Percentiles rank a stretch among this genome's conserved stretches.
phyloP scores from a whole-genome alignment of 495 filamentous ascomycete genomes.

The Penicillium salamii region DNA sequence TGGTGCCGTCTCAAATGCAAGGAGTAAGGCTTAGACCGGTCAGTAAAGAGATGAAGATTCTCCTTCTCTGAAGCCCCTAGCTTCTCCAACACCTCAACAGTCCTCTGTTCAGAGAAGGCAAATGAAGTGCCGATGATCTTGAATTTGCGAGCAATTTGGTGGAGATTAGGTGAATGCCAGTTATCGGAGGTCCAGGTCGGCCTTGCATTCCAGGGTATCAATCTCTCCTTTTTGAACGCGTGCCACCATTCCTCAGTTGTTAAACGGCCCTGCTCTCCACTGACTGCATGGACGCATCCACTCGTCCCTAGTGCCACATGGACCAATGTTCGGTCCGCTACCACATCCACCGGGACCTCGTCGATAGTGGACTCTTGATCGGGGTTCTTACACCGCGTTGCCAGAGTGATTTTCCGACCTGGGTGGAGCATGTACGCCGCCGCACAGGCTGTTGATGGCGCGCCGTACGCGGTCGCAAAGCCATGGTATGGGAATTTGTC shows the following conservation, averaged over 20 bases:
- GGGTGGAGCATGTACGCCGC: constrained; percentile 25
- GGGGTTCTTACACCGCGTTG: constrained; percentile 18
- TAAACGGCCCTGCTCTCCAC: constrained; percentile 19
- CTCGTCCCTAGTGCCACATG: constrained; percentile 22
- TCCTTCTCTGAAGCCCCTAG: constrained; percentile 3
- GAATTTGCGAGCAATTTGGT: constrained; percentile 23
- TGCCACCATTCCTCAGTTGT: constrained; percentile 22
- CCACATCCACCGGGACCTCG: constrained; percentile 35
- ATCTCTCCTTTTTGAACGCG: constrained; percentile 23
- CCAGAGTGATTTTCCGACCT: constrained; percentile 16
- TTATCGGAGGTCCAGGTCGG: constrained; percentile 20
- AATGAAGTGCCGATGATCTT: constrained; percentile 30
- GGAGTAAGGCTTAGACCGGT: constrained; percentile 24
- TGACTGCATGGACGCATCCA: constrained; percentile 30
- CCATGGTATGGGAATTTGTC: constrained; percentile 22
- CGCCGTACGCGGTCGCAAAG: constrained; percentile 16
- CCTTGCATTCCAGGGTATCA: constrained; percentile 22
- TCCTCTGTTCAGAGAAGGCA: constrained; percentile 25
- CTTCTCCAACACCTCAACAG: constrained; percentile 8
- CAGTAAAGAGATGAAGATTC: constrained; percentile 21
- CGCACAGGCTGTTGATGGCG: constrained; percentile 20
- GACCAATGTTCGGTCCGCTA: constrained; percentile 24
- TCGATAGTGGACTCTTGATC: constrained; percentile 26
- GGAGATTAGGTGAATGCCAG: constrained; percentile 28
- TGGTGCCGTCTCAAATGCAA: constrained; percentile 20